phyloP scores from a whole-genome alignment of 257 asterid genomes.

The Solanum paucissectum region DNA sequence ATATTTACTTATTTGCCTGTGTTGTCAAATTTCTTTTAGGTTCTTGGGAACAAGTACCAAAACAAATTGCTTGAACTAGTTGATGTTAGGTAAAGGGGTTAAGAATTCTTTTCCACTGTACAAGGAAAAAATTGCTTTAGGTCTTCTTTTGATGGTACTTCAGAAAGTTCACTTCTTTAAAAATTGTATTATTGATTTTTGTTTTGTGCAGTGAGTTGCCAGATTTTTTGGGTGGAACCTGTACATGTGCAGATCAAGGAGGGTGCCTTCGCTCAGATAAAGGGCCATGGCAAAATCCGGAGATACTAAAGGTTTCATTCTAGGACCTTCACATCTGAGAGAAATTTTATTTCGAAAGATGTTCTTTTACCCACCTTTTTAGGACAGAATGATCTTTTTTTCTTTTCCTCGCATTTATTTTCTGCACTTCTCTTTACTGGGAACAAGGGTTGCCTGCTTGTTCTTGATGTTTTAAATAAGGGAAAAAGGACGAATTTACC shows the following conservation, averaged over 20 bases:
- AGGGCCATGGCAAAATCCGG: conserved; percentile 83
- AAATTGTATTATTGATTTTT: neutral
- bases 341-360: neutral
- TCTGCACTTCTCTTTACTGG: neutral
- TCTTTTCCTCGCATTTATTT: neutral
- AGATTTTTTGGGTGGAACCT: conserved; percentile 66
- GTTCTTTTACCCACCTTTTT: neutral
- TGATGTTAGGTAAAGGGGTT: conserved; percentile 51
- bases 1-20: conserved; percentile 1
- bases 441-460: neutral
- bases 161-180: neutral
- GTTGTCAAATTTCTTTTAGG: conserved; percentile 26
- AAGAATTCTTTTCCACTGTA: neutral
- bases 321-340: neutral
- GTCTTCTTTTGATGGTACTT: conserved; percentile 3
- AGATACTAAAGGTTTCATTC: conserved; percentile 47
- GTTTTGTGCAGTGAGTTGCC: conserved; percentile 56
- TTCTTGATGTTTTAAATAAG: neutral
- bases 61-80: conserved; percentile 66
- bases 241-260: conserved; percentile 67
- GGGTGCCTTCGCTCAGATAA: conserved; percentile 79
- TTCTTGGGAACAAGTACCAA: conserved; percentile 70
- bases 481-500: too few relatives aligned
- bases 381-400: neutral
- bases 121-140: neutral